Base-by-base conservation (phyloP, 805 yeast species). In the Cyberlindnera veronae region DNA sequence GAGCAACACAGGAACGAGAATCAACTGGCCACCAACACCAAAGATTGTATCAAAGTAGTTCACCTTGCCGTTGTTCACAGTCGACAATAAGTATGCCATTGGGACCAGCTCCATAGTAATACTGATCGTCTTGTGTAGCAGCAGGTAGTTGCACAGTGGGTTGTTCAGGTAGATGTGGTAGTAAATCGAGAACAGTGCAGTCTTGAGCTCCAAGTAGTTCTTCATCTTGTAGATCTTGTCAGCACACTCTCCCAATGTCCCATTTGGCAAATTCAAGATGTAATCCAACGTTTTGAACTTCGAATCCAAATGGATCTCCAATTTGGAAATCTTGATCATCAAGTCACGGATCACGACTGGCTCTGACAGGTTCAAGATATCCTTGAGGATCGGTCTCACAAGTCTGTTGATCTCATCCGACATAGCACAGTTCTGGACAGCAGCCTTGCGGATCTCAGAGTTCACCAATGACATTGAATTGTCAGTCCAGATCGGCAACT, bases 401-500 rank as follows among this genome's bases (percentile, higher is more conserved):
- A 45, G 21, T 8, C 48, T 41, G 24, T 71, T 61, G 15, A 66
- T 50, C 29, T 63, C 57, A 44, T 48, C 52, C 26, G 64, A 60
- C 3, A 48, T 48, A 18, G 53, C 52, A 16, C 67, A 58, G 13
- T 62, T 53, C 6, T 60, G 57, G 3, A 71, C 59, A 1, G 69
- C 64, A 34, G 61, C 60, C 23, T 60, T 61, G 45, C 78, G 82
- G 27, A 78, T 44, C 1, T 53, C 62, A 12, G 55, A 45, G 46
- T 77, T 68, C 0, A 39, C 43, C 22, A 63, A 53, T 41, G 69
- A 71, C 12, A 68, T 64, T 27, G 36, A 44, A 13, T 48, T 49
- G 13, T 64, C 62, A 12, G 58, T 52, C 36, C 64, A 62, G 19
- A 48, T 22, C 0, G 87, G 86, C 1, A 70, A 43, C 45, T 64